phyloP scores from a whole-genome alignment of 2,329 filamentous ascomycete genomes.

The Simplicillium sp. region DNA sequence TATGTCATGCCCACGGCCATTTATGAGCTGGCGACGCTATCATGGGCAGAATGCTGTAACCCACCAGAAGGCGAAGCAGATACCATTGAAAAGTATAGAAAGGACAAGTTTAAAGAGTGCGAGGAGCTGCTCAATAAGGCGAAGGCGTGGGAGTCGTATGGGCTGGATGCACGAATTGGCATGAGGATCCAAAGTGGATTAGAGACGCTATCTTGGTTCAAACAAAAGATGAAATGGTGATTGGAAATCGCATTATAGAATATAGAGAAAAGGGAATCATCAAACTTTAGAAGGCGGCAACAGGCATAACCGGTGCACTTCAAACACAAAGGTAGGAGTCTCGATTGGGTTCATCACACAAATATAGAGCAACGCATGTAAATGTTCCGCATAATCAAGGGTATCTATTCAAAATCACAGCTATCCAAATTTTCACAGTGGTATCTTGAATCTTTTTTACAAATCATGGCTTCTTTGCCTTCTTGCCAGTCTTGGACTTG shows the following conservation, averaged over 20 bases:
- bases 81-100: conserved; percentile 26
- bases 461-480: neutral
- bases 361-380: too few relatives aligned
- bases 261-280: neutral
- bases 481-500: conserved; percentile 13
- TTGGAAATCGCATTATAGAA: neutral
- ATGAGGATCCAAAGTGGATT: conserved; percentile 63
- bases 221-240: conserved; percentile 28
- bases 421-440: too few relatives aligned
- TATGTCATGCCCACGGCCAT: conserved; percentile 65
- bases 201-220: conserved; percentile 52
- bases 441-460: conserved; percentile 1
- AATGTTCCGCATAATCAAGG: too few relatives aligned
- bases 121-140: conserved; percentile 56
- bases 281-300: conserved; percentile 2
- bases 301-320: too few relatives aligned
- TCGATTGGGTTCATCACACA: too few relatives aligned
- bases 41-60: conserved; percentile 60
- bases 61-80: conserved; percentile 20
- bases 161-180: conserved; percentile 65
- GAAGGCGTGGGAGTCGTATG: conserved; percentile 60
- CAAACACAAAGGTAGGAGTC: too few relatives aligned
- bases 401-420: too few relatives aligned
- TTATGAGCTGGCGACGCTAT: conserved; percentile 77
- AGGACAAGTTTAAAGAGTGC: conserved; percentile 48